Evolutionary conservation across 2,329 filamentous ascomycete genomes (phyloP).

Genomic region (Aspergillus sp.): DNA sequence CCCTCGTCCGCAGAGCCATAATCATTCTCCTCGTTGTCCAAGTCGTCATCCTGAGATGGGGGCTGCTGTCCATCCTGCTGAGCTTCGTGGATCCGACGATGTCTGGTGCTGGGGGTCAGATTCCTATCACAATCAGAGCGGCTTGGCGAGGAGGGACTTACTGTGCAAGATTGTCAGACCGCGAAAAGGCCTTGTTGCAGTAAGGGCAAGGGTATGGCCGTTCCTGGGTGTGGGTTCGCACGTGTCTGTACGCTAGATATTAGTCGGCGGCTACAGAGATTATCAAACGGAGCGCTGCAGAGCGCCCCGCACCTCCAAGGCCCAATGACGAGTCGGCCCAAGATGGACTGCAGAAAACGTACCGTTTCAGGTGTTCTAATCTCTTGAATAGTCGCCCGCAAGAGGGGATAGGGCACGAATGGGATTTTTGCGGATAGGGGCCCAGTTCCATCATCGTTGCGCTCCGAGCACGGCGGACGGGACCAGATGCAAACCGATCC

Average conservation of each 20-base stretch:
- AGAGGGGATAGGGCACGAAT: slow-evolving; percentile 98
- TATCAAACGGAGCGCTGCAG: slow-evolving; percentile 37
- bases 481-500: slow-evolving; percentile 58
- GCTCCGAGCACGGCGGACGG: slow-evolving; percentile 84
- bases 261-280: slow-evolving; percentile 52
- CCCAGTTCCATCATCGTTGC: slow-evolving; percentile 96
- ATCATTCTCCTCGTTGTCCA: slow-evolving; percentile 85
- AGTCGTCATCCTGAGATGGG: slow-evolving; percentile 68
- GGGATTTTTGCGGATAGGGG: slow-evolving; percentile 95
- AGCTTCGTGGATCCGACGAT: slow-evolving; percentile 78
- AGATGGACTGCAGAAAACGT: slow-evolving; percentile 49
- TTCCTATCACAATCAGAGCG: not conserved
- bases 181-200: slow-evolving; percentile 98
- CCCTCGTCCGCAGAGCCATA: slow-evolving; percentile 77
- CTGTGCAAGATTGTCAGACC: slow-evolving; percentile 98
- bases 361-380: slow-evolving; percentile 98
- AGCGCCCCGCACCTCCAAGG: slow-evolving; percentile 22
- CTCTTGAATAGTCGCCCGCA: slow-evolving; percentile 98
- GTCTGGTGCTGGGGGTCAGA: slow-evolving; percentile 51
- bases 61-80: slow-evolving; percentile 56
- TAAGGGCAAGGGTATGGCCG: slow-evolving; percentile 96
- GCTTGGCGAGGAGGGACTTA: slow-evolving; percentile 50
- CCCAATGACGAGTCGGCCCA: slow-evolving; percentile 20
- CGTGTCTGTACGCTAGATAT: slow-evolving; percentile 69
- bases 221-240: slow-evolving; percentile 98